Evolutionary conservation across 306 rosid genomes (phyloP).

Genomic region (Cucumis hystrix): DNA sequence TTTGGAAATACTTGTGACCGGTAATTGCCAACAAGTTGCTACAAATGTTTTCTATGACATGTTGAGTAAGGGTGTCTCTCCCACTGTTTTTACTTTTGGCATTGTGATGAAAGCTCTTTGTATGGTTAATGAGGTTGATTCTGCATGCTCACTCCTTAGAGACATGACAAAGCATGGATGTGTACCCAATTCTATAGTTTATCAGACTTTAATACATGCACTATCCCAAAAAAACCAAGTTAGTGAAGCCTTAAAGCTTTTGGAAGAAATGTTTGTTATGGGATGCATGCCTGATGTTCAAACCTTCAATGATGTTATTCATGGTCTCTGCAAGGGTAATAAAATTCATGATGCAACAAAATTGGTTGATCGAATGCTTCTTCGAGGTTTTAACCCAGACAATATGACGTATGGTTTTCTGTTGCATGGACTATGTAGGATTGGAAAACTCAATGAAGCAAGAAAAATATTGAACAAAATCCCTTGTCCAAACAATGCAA

Average conservation of each 20-base stretch:
- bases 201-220: conserved; percentile 81
- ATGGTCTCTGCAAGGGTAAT: conserved; percentile 50
- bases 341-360: conserved; percentile 67
- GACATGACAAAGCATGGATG: conserved; percentile 90
- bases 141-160: conserved; percentile 70
- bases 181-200: conserved; percentile 71
- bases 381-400: conserved; percentile 55
- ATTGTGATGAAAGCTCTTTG: conserved; percentile 76
- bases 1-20: conserved; percentile 49
- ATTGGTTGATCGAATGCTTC: conserved; percentile 69
- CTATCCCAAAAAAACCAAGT: conserved; percentile 46
- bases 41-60: conserved; percentile 77
- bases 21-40: conserved; percentile 55
- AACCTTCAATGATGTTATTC: conserved; percentile 74
- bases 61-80: conserved; percentile 66
- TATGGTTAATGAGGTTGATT: conserved; percentile 62
- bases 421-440: conserved; percentile 56
- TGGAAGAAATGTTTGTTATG: conserved; percentile 91
- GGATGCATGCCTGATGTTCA: conserved; percentile 82
- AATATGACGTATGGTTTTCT: conserved; percentile 61
- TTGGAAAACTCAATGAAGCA: conserved; percentile 68
- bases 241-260: conserved; percentile 52
- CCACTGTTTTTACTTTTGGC: conserved; percentile 58
- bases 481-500: conserved; percentile 45
- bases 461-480: conserved; percentile 43